These are phyloP conservation scores for Erythrophleum ivorense DNA, from an alignment of 331 rosid genomes.

Conservation along the genomic window DNA sequence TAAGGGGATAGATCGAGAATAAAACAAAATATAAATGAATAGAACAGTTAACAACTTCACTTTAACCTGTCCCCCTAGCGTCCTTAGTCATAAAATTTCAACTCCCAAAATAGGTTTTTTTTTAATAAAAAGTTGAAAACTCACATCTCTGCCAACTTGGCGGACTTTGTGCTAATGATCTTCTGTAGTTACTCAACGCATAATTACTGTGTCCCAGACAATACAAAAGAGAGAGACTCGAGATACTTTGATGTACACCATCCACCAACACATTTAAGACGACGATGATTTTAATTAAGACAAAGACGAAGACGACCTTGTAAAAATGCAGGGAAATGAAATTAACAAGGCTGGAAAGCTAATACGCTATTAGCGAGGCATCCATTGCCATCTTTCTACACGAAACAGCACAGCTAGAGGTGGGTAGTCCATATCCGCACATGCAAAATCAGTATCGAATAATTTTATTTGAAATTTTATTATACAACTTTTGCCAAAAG, in stretches of 20 bases:
- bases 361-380: neutral
- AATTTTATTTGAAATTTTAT: conserved; percentile 26
- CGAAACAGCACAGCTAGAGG: neutral
- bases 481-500: conserved; percentile 32
- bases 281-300: neutral
- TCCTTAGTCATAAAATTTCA: neutral
- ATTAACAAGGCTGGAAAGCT: neutral
- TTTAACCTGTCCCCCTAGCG: neutral
- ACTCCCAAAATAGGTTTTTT: neutral
- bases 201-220: neutral
- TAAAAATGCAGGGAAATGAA: neutral
- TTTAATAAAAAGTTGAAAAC: neutral
- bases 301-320: neutral
- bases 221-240: neutral
- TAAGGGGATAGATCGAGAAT: too few relatives aligned
- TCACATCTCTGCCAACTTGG: neutral
- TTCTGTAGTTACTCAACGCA: too few relatives aligned
- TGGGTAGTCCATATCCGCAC: conserved; percentile 2
- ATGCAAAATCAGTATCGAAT: conserved; percentile 33
- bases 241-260: neutral
- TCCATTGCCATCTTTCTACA: neutral
- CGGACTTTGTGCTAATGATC: neutral
- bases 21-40: too few relatives aligned
- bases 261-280: neutral
- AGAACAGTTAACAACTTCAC: too few relatives aligned